Base-by-base conservation (phyloP, 129 eudicot genomes). In the Arctium minus region DNA sequence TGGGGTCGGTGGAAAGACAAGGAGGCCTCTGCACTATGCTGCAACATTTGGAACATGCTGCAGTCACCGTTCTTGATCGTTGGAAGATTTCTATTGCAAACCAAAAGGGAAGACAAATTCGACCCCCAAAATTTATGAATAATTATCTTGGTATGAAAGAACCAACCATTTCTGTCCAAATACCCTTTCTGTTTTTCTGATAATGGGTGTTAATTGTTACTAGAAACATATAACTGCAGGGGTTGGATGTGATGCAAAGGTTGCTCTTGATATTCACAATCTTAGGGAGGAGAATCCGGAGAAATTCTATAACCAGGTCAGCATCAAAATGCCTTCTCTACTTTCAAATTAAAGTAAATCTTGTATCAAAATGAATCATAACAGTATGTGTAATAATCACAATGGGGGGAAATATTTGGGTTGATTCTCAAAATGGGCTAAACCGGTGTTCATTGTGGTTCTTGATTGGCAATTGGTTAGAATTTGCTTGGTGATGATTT, bases 241-340 rank as follows among this genome's bases (percentile, higher is more conserved):
- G 74, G 93, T 93, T 53, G 98, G 98, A 84, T 93, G 98, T 87
- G 98, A 93, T 84, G 98, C 98, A 38, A 93, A 93, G 86, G 98
- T 93, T 86, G 98, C 98, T 35, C 93, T 91, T 79, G 94, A 93
- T 82, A 91, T 93, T 80, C 98, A 93, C 80, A 86, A 80, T 74
- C 77, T 80, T 37, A 76, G 98, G 84, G 98, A 93, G 84, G 97
- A 89, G 82, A 93, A 93, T 84, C 97, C 98, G 3, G 94, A 88
- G 78, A 93, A 93, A 84, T 93, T 91, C 27, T 87, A 88, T 81
- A 93, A 91, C 86, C 98, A 93, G 97, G 98, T 91, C 83, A 74
- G 17, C 38, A 70, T 91, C 83, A 74, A 15, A 31, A 70, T 81
- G 17, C 64, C 42, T 32, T 48, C 33, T 9, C 56, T 15, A 10